A percentile compares a stretch with the other conserved stretches of the same genome.
Conservation (phyloP, 108 stramenopile genomes). For the Cyclotella sp. region DNA sequence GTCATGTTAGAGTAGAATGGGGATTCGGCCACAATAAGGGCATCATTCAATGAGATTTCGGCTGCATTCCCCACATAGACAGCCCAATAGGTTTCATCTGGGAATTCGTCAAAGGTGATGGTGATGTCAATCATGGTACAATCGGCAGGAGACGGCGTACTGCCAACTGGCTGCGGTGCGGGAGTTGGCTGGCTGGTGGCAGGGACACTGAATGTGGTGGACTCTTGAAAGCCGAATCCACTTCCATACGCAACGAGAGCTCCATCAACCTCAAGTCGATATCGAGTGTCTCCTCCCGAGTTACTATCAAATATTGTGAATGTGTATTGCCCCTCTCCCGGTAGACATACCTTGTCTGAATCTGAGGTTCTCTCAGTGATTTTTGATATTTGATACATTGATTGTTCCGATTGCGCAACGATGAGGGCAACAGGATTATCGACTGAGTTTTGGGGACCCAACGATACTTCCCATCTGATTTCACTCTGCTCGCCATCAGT, state of each 20-base stretch:
- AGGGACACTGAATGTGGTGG: constrained; percentile 11
- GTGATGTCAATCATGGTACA: constrained; percentile 16
- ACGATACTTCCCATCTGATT: constrained; percentile 21
- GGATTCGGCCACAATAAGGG: constrained; percentile 5
- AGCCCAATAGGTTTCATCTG: constrained; percentile 21
- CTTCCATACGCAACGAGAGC: background rate
- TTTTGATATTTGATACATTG: background rate
- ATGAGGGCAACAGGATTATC: constrained; percentile 11
- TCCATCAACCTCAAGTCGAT: constrained; percentile 8
- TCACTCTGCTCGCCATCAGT: constrained; percentile 24
- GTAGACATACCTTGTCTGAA: constrained; percentile 20
- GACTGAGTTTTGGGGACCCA: constrained; percentile 2
- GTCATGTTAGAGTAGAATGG: background rate
- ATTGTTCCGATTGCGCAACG: constrained; percentile 17
- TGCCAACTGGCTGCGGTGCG: background rate
- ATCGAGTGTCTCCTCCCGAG: constrained; percentile 12
- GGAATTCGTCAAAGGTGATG: constrained; percentile 22
- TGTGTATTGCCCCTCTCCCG: constrained; percentile 20
- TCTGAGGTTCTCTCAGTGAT: background rate
- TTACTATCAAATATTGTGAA: constrained; percentile 25
- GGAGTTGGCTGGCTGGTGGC: constrained; percentile 11
- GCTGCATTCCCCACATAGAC: constrained; percentile 7
- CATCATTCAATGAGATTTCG: background rate
- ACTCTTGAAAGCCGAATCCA: constrained; percentile 6
- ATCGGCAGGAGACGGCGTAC: background rate